Conservation (phyloP, 495 filamentous ascomycete genomes). For the Podospora bellae-mahoneyi region DNA sequence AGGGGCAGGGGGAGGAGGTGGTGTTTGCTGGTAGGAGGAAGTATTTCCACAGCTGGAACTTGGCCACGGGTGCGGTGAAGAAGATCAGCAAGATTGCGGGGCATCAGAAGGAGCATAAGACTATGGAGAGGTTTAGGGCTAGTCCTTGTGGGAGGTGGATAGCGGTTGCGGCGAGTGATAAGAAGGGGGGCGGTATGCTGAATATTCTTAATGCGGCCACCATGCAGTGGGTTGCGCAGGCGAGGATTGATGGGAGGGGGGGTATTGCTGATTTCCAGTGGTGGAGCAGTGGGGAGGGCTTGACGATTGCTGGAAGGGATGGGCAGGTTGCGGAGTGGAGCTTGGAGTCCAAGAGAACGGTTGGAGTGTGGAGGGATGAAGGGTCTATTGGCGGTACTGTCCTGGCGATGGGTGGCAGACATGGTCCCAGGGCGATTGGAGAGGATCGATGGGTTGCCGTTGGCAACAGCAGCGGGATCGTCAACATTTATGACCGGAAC, state of each 20-base stretch:
- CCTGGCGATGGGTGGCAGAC: constrained; percentile 67
- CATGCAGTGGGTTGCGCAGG: constrained; percentile 82
- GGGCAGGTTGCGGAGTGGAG: constrained; percentile 94
- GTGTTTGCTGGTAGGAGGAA: constrained; percentile 81
- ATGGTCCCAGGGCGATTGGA: constrained; percentile 60
- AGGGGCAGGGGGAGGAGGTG: constrained; percentile 60
- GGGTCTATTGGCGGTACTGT: constrained; percentile 83
- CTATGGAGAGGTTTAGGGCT: constrained; percentile 84
- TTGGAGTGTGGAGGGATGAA: constrained; percentile 85
- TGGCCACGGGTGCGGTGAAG: constrained; percentile 72
- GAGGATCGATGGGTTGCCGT: constrained; percentile 84
- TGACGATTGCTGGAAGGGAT: constrained; percentile 75
- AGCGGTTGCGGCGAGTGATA: constrained; percentile 68
- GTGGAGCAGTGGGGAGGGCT: constrained; percentile 75
- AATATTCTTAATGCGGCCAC: constrained; percentile 80
- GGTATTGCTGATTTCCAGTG: constrained; percentile 87
- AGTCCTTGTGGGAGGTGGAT: constrained; percentile 83
- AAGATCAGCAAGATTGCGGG: constrained; percentile 75
- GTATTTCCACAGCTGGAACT: constrained; percentile 94
- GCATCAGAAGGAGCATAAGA: constrained; percentile 76
- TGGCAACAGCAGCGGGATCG: constrained; percentile 77
- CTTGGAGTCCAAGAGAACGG: constrained; percentile 57
- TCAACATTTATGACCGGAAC: constrained; percentile 88
- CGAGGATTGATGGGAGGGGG: constrained; percentile 74
- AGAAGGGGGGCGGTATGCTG: constrained; percentile 81